phyloP scores from a whole-genome alignment of 2,329 filamentous ascomycete genomes.

The Lachnellula occidentalis region DNA sequence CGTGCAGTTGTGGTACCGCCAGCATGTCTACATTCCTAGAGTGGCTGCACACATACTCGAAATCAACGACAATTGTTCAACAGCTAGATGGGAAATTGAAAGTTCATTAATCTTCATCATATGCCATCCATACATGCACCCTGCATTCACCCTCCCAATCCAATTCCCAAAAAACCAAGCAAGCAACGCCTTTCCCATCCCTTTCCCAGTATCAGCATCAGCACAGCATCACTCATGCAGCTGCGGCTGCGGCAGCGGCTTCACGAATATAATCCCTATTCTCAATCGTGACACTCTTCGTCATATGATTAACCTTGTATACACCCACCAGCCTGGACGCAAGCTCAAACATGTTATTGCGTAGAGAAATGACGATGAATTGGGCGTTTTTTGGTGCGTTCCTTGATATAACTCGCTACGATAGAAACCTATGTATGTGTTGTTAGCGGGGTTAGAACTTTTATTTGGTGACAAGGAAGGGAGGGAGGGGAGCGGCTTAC shows the following conservation, averaged over 20 bases:
- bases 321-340: slow-evolving; percentile 93
- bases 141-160: neutral
- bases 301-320: slow-evolving; percentile 99
- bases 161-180: neutral
- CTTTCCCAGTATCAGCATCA: slow-evolving; percentile 4
- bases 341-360: slow-evolving; percentile 99
- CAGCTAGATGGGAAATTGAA: neutral
- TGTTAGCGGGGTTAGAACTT: slow-evolving; percentile 2
- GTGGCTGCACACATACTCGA: neutral
- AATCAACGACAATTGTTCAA: neutral
- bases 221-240: neutral
- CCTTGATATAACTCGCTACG: slow-evolving; percentile 98
- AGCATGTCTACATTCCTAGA: too few relatives aligned
- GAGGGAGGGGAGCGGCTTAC: slow-evolving; percentile 52
- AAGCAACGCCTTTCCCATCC: neutral
- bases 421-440: slow-evolving; percentile 72
- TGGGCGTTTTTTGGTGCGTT: slow-evolving; percentile 98
- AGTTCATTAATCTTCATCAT: slow-evolving; percentile 18
- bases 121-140: neutral
- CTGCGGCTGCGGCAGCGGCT: too few relatives aligned
- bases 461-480: neutral
- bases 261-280: slow-evolving; percentile 65
- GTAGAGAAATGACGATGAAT: slow-evolving; percentile 94
- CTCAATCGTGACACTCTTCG: slow-evolving; percentile 85
- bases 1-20: too few relatives aligned